A percentile compares a stretch with the other conserved stretches of the same genome.
phyloP scores from a whole-genome alignment of 345 rosid genomes.

The Eucalyptus cloeziana region DNA sequence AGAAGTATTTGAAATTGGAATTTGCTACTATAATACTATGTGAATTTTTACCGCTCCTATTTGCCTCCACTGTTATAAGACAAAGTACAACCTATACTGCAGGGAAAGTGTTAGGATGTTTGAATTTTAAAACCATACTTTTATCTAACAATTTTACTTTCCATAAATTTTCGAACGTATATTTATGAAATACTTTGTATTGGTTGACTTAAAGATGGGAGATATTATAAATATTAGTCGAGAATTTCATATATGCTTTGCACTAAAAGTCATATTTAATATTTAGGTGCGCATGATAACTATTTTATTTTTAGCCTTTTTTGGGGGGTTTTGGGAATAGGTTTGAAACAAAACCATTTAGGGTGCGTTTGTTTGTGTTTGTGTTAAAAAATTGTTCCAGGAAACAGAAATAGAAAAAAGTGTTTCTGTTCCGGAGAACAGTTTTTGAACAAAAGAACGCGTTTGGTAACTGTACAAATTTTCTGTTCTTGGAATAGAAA shows the following conservation, averaged over 20 bases:
- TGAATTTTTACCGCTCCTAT: background rate
- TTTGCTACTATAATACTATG: background rate
- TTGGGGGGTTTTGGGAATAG: fast-evolving
- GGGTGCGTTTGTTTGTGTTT: too few species aligned
- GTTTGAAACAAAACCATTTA: too few species aligned
- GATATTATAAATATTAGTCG: background rate
- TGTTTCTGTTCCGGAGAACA: too few species aligned
- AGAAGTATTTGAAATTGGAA: background rate
- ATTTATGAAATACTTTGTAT: background rate
- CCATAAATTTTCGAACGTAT: background rate
- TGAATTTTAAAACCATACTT: background rate
- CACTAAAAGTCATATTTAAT: background rate
- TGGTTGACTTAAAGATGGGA: background rate
- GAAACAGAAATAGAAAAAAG: too few species aligned
- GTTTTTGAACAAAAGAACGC: too few species aligned
- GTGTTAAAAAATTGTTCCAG: too few species aligned
- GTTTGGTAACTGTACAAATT: too few species aligned
- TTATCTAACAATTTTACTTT: background rate
- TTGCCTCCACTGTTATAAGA: background rate
- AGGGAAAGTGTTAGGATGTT: background rate
- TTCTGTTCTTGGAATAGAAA: too few species aligned
- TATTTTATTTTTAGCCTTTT: too few species aligned
- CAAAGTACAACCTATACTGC: background rate
- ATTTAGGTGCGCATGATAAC: background rate
- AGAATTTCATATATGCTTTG: background rate